These are phyloP conservation scores for Ajuga chamaepitys DNA, from an alignment of 257 asterid genomes.

Conservation along the genomic window DNA sequence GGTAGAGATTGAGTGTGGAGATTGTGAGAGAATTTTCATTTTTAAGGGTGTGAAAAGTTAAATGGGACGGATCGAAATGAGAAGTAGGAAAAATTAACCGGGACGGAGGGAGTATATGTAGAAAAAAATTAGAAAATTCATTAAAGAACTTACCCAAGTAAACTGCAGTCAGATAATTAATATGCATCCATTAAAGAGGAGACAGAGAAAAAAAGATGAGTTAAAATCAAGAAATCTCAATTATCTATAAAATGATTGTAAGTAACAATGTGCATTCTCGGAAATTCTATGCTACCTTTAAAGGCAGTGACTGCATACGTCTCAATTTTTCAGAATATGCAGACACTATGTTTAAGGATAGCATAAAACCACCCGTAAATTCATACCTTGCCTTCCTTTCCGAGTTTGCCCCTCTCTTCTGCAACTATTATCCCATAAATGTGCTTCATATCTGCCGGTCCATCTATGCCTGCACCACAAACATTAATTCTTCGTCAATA, in stretches of 20 bases:
- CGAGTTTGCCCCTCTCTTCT: constrained; percentile 97
- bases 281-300: too few relatives aligned
- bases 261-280: constrained; percentile 25
- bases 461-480: constrained; percentile 93
- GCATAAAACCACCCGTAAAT: too few relatives aligned
- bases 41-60: too few relatives aligned
- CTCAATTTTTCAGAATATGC: too few relatives aligned
- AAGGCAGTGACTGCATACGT: too few relatives aligned
- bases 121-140: background rate
- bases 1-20: too few relatives aligned
- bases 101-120: too few relatives aligned
- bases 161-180: constrained; percentile 41
- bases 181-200: constrained; percentile 11
- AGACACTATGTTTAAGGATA: constrained; percentile 37
- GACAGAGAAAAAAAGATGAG: constrained; percentile 18
- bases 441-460: constrained; percentile 94
- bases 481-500: too few relatives aligned
- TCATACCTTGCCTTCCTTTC: constrained; percentile 90
- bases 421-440: constrained; percentile 91
- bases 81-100: too few relatives aligned
- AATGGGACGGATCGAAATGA: too few relatives aligned
- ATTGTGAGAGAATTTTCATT: too few relatives aligned
- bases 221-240: constrained; percentile 22
- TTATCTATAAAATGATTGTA: background rate
- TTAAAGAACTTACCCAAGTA: constrained; percentile 77